These are phyloP conservation scores for Lophium mytilinum DNA, from an alignment of 495 filamentous ascomycete species.

Conservation along the genomic window DNA sequence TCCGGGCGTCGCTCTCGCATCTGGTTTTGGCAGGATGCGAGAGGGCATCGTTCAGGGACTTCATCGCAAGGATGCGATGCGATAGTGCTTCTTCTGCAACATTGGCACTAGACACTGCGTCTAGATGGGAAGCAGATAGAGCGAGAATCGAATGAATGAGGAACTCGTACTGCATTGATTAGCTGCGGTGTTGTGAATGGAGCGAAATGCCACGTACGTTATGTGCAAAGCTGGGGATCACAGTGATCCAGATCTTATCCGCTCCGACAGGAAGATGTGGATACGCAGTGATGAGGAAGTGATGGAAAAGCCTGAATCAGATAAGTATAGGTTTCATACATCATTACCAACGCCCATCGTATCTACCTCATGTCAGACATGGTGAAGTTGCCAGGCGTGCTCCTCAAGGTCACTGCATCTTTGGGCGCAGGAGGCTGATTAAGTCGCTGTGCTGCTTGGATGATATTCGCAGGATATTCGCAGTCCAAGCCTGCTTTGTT, in stretches of 20 bases:
- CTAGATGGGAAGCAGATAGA: constrained; percentile 25
- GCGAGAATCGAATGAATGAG: constrained; percentile 29
- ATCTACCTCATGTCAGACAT: constrained; percentile 41
- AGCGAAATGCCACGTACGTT: constrained; percentile 35
- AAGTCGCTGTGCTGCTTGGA: constrained; percentile 10
- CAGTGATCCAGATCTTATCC: constrained; percentile 50
- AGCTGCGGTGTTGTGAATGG: not conserved
- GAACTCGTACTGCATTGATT: constrained; percentile 23
- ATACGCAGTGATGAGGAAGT: constrained; percentile 49
- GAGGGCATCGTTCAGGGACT: constrained; percentile 24
- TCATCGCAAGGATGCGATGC: constrained; percentile 21
- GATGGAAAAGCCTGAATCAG: constrained; percentile 48
- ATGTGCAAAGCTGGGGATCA: constrained; percentile 48
- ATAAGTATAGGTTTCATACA: too few species aligned
- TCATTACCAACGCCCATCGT: too few species aligned
- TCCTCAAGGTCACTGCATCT: constrained; percentile 13
- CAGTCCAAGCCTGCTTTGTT: constrained; percentile 48
- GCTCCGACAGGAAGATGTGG: constrained; percentile 53
- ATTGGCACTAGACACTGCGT: constrained; percentile 16
- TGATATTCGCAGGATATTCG: constrained; percentile 44
- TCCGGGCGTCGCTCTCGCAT: constrained; percentile 22
- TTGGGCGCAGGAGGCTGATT: constrained; percentile 10
- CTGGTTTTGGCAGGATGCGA: constrained; percentile 17
- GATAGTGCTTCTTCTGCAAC: constrained; percentile 23
- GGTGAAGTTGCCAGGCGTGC: constrained; percentile 21